Evolutionary conservation across 352 stramenopile species (phyloP).

Genomic region (Phytophthora pluvialis): DNA sequence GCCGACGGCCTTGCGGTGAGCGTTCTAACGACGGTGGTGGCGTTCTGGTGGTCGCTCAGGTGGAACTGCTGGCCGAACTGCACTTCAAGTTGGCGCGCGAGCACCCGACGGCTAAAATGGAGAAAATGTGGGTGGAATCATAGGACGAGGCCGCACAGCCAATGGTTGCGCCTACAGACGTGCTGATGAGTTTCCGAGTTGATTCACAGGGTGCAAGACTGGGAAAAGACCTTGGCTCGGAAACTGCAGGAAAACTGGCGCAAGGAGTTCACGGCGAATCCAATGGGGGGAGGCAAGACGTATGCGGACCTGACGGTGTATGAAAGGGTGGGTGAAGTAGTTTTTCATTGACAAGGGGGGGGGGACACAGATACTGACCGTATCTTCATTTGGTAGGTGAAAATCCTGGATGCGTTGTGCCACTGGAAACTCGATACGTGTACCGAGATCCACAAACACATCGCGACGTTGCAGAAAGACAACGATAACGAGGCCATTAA

Average conservation of each 20-base stretch:
- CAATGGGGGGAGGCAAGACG: conserved; percentile 50
- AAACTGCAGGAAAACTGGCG: conserved; percentile 86
- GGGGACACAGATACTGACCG: conserved; percentile 1
- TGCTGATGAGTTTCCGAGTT: conserved; percentile 20
- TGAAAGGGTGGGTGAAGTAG: conserved; percentile 51
- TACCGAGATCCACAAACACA: conserved; percentile 77
- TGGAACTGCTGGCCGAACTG: conserved; percentile 76
- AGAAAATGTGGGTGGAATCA: conserved; percentile 69
- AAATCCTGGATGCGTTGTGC: conserved; percentile 82
- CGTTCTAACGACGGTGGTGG: conserved; percentile 15
- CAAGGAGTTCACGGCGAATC: conserved; percentile 68
- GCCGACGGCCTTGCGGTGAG: neutral
- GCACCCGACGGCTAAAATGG: conserved; percentile 75
- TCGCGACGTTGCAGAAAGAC: conserved; percentile 71
- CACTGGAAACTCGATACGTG: conserved; percentile 86
- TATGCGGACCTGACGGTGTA: conserved; percentile 70
- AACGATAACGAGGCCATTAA: conserved; percentile 62
- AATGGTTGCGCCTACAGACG: conserved; percentile 12
- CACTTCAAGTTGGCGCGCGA: conserved; percentile 85
- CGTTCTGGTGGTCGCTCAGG: conserved; percentile 40
- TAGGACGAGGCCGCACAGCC: conserved; percentile 12
- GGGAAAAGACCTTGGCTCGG: conserved; percentile 72
- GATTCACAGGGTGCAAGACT: conserved; percentile 77
- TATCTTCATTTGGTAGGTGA: conserved; percentile 45
- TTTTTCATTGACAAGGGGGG: neutral